These are phyloP conservation scores for Globisporangium emineosum DNA, from an alignment of 352 stramenopile species.

Conservation along the genomic window DNA sequence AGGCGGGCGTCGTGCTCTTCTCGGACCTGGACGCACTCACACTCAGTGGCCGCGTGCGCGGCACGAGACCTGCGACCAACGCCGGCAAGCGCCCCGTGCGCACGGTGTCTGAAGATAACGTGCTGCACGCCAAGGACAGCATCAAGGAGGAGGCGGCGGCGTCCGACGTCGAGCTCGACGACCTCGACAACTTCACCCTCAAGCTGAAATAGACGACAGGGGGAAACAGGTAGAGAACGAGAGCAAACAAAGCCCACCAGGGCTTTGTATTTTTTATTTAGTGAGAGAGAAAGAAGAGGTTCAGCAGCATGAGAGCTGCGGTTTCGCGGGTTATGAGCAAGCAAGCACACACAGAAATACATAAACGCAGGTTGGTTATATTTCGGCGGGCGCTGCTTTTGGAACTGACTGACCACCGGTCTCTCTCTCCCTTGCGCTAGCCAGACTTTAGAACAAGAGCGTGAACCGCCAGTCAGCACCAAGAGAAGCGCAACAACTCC, in stretches of 20 bases:
- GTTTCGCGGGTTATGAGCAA: conserved; percentile 2
- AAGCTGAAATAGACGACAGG: conserved; percentile 28
- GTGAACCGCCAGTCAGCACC: neutral
- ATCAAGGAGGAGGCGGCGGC: conserved; percentile 24
- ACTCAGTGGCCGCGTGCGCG: conserved; percentile 54
- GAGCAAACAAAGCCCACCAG: neutral
- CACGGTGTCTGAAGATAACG: conserved; percentile 54
- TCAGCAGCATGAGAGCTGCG: neutral
- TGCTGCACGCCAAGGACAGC: conserved; percentile 23
- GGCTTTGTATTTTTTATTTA: conserved; percentile 2
- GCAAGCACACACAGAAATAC: neutral
- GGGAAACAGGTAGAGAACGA: neutral
- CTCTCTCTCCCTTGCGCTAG: neutral
- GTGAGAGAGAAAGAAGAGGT: neutral
- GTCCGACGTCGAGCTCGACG: conserved; percentile 32
- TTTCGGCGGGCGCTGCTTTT: neutral
- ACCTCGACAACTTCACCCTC: conserved; percentile 77
- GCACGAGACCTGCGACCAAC: conserved; percentile 6
- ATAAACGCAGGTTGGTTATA: neutral
- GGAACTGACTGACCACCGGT: neutral
- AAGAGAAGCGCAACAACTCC: neutral
- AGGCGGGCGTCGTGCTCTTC: conserved; percentile 49
- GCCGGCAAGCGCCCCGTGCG: conserved; percentile 32
- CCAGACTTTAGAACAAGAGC: neutral
- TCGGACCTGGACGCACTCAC: conserved; percentile 63